A percentile compares a stretch with the other conserved stretches of the same genome.
These are phyloP conservation scores for Colletotrichum sp. DNA, from an alignment of 2,329 filamentous ascomycete genomes.

Conservation along the genomic window DNA sequence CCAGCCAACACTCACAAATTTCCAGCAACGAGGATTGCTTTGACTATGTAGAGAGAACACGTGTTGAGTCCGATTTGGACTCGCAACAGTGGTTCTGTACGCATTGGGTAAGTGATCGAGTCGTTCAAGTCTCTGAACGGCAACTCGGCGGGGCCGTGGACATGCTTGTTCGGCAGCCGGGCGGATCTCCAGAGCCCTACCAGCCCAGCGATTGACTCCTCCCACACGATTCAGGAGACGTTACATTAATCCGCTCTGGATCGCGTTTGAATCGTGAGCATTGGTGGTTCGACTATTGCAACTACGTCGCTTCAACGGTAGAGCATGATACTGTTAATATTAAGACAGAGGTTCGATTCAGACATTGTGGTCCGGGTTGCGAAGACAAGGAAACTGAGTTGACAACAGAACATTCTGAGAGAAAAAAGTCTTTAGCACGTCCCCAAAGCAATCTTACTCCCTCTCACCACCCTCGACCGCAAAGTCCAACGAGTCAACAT, in stretches of 20 bases:
- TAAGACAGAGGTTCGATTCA: neutral
- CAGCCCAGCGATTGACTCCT: neutral
- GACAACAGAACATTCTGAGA: neutral
- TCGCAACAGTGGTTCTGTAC: neutral
- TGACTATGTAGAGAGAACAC: neutral
- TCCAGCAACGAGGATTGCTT: neutral
- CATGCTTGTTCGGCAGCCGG: neutral
- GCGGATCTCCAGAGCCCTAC: neutral
- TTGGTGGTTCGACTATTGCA: neutral
- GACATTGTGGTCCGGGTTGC: accelerated
- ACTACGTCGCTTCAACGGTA: neutral
- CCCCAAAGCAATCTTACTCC: neutral
- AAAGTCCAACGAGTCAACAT: neutral
- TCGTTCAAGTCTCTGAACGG: neutral
- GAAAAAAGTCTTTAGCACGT: neutral
- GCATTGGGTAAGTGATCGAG: neutral
- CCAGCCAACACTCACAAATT: neutral
- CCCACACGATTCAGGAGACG: neutral
- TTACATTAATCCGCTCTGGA: neutral
- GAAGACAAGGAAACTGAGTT: neutral
- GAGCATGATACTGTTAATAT: neutral
- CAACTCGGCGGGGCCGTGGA: neutral
- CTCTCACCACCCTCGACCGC: neutral
- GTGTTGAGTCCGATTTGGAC: neutral
- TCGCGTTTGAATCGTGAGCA: neutral